These are phyloP conservation scores for Pulveroboletus sp. DNA, from an alignment of 768 basidiomycete genomes.

Conservation along the genomic window DNA sequence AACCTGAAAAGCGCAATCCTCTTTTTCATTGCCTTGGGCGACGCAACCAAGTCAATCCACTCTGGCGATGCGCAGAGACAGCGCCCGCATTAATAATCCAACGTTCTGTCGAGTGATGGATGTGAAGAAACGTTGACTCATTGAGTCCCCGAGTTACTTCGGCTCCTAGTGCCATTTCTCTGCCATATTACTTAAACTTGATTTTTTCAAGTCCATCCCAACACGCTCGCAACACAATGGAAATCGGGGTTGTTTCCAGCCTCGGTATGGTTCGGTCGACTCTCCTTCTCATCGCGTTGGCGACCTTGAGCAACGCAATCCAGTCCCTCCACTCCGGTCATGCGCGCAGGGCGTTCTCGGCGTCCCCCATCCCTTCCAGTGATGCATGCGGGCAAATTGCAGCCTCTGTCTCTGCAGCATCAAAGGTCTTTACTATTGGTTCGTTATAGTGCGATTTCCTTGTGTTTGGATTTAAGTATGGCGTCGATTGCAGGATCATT, in stretches of 20 bases:
- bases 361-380: neutral
- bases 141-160: too few relatives aligned
- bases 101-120: too few relatives aligned
- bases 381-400: constrained; percentile 2
- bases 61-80: too few relatives aligned
- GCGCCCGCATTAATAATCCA: too few relatives aligned
- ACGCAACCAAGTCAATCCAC: too few relatives aligned
- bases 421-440: constrained; percentile 2
- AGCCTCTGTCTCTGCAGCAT: constrained; percentile 2
- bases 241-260: too few relatives aligned
- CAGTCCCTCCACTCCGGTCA: neutral
- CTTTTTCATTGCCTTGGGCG: too few relatives aligned
- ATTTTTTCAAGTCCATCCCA: neutral
- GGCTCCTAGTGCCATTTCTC: too few relatives aligned
- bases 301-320: neutral
- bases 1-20: too few relatives aligned
- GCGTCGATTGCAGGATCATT: constrained; percentile 5
- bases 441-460: neutral
- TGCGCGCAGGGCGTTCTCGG: neutral
- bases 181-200: too few relatives aligned
- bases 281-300: neutral
- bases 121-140: too few relatives aligned
- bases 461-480: neutral
- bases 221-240: too few relatives aligned
- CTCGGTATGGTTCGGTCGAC: neutral